Percentiles rank a stretch among this genome's conserved stretches.
Conservation (phyloP, 2,329 filamentous ascomycete species). For the Botryotinia globosa region DNA sequence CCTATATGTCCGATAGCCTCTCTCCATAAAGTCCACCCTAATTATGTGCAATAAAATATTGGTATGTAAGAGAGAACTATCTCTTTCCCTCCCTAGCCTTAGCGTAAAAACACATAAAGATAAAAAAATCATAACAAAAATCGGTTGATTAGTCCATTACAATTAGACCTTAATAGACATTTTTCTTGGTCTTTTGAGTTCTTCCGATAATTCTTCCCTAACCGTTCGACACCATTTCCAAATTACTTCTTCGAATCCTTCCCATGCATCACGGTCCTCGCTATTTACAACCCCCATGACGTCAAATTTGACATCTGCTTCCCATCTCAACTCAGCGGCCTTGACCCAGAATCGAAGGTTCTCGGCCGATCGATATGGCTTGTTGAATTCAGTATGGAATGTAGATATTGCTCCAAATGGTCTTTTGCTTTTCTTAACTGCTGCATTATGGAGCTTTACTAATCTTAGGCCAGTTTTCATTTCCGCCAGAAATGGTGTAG, state of each 20-base stretch:
- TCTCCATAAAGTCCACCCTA: neutral
- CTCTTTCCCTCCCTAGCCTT: neutral
- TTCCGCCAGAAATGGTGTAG: conserved; percentile 69
- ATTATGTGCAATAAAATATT: conserved; percentile 15
- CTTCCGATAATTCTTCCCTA: conserved; percentile 75
- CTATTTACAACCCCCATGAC: conserved; percentile 83
- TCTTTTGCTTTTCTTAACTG: conserved; percentile 78
- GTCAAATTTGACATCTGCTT: conserved; percentile 77
- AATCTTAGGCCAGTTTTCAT: conserved; percentile 79
- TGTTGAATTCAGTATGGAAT: conserved; percentile 88
- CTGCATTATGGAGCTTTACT: conserved; percentile 84
- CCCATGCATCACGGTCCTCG: conserved; percentile 66
- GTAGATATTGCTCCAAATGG: conserved; percentile 86
- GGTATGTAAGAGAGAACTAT: neutral
- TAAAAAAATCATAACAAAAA: conserved; percentile 10
- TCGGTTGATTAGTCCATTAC: conserved; percentile 11
- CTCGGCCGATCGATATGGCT: conserved; percentile 90
- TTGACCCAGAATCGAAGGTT: conserved; percentile 97
- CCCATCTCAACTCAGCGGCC: conserved; percentile 91
- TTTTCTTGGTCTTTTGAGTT: conserved; percentile 45
- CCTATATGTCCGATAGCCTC: conserved; percentile 6
- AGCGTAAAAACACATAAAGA: neutral
- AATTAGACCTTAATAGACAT: conserved; percentile 21
- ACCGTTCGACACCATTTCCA: conserved; percentile 80
- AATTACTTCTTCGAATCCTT: conserved; percentile 77